phyloP scores from a whole-genome alignment of 352 stramenopile species.

The Pythium phragmiticola region DNA sequence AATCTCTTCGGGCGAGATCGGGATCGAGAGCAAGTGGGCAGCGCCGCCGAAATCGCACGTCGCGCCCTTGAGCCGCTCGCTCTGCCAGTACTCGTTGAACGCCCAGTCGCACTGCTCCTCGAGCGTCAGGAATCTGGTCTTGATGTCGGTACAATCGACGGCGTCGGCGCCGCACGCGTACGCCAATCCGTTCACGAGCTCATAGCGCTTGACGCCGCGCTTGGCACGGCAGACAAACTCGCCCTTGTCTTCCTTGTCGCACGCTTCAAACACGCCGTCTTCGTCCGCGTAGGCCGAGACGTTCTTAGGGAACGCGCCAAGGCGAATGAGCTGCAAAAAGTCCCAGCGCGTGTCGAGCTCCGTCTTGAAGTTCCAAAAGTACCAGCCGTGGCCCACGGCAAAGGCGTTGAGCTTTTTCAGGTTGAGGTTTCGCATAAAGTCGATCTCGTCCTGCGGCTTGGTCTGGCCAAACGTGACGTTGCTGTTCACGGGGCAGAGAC shows the following conservation, averaged over 20 bases:
- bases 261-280: conserved; percentile 68
- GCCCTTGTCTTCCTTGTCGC: conserved; percentile 66
- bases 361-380: conserved; percentile 96
- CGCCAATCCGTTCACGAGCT: conserved; percentile 51
- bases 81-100: conserved; percentile 78
- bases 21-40: conserved; percentile 44
- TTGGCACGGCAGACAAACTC: conserved; percentile 71
- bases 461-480: conserved; percentile 83
- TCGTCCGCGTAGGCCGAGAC: conserved; percentile 54
- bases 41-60: conserved; percentile 76
- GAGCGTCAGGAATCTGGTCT: conserved; percentile 45
- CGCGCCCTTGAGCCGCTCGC: conserved; percentile 53
- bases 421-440: conserved; percentile 78
- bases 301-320: conserved; percentile 74
- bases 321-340: conserved; percentile 71
- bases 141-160: conserved; percentile 54
- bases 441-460: conserved; percentile 52
- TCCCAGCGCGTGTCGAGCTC: conserved; percentile 91
- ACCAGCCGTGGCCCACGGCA: conserved; percentile 90
- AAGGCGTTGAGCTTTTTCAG: conserved; percentile 93
- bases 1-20: conserved; percentile 5
- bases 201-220: conserved; percentile 52
- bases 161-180: conserved; percentile 54
- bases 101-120: conserved; percentile 66
- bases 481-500: conserved; percentile 83